Evolutionary conservation across 805 yeast species (phyloP).

Genomic region (Wickerhamiella domercqiae): DNA sequence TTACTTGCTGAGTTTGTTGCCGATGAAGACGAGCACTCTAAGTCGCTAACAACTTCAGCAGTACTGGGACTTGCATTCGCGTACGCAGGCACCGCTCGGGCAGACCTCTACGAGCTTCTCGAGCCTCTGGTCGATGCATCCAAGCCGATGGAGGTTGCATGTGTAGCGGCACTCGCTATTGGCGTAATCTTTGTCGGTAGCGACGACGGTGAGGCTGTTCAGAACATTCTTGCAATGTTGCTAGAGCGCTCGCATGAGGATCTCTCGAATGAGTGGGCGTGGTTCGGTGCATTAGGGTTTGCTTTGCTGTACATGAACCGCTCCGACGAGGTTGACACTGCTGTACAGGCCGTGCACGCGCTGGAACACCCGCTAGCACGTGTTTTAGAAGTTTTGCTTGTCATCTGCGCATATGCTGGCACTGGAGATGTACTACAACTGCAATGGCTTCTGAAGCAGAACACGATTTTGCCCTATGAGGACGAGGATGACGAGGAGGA

Average conservation of each 20-base stretch:
- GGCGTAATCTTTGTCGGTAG: constrained; percentile 95
- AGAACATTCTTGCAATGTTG: constrained; percentile 79
- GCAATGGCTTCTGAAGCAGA: constrained; percentile 77
- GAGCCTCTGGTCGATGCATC: constrained; percentile 69
- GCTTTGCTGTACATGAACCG: constrained; percentile 88
- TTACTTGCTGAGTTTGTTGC: constrained; percentile 67
- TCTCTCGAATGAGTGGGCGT: constrained; percentile 70
- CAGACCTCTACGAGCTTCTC: constrained; percentile 60
- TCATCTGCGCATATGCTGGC: constrained; percentile 90
- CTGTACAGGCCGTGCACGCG: constrained; percentile 82
- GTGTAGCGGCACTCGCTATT: constrained; percentile 77
- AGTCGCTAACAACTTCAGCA: constrained; percentile 54
- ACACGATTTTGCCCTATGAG: constrained; percentile 49
- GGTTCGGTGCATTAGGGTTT: constrained; percentile 80
- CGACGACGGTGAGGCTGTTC: constrained; percentile 84
- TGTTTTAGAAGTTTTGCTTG: constrained; percentile 76
- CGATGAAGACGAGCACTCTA: constrained; percentile 35
- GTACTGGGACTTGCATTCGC: constrained; percentile 87
- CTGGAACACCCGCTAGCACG: constrained; percentile 88
- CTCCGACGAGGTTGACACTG: constrained; percentile 81
- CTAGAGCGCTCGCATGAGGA: constrained; percentile 71
- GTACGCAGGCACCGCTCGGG: constrained; percentile 85
- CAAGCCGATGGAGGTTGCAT: constrained; percentile 59
- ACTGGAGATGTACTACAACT: constrained; percentile 94
- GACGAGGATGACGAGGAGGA: constrained; percentile 35